Percentiles rank a stretch among this genome's conserved stretches.
phyloP scores from a whole-genome alignment of 2,329 filamentous ascomycete genomes.

The Scytalidium sp. region DNA sequence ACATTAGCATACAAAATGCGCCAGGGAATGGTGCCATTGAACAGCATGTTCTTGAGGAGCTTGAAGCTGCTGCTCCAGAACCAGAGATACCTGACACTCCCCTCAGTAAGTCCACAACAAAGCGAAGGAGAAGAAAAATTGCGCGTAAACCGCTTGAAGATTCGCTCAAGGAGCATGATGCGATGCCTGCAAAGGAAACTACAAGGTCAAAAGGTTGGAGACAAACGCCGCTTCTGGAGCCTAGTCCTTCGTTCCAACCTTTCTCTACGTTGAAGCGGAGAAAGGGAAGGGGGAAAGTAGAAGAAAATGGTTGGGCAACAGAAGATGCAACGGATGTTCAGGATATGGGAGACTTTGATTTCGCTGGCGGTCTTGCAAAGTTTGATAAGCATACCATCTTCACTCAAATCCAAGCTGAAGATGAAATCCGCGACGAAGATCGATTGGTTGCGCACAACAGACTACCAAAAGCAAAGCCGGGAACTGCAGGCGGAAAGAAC shows the following conservation, averaged over 20 bases:
- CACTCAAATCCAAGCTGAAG: conserved; percentile 85
- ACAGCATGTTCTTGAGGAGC: conserved; percentile 19
- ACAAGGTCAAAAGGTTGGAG: conserved; percentile 63
- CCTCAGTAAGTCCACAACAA: conserved; percentile 25
- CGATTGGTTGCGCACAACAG: conserved; percentile 91
- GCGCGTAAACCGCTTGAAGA: conserved; percentile 34
- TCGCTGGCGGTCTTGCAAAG: conserved; percentile 82
- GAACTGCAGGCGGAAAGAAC: conserved; percentile 81
- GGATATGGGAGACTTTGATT: conserved; percentile 93
- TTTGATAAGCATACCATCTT: conserved; percentile 94
- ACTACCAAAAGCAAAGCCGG: conserved; percentile 53
- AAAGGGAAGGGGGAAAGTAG: conserved; percentile 39
- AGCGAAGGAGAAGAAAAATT: conserved; percentile 41
- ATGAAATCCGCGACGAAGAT: conserved; percentile 83
- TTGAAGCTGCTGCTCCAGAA: conserved; percentile 13
- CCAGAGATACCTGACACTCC: conserved; percentile 16
- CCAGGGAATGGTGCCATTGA: conserved; percentile 13
- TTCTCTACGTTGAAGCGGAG: conserved; percentile 59
- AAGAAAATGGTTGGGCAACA: conserved; percentile 86
- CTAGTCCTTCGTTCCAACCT: conserved; percentile 60
- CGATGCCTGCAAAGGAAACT: conserved; percentile 39
- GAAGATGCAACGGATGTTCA: conserved; percentile 94
- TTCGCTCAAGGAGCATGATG: conserved; percentile 31
- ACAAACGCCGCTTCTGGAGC: conserved; percentile 63
- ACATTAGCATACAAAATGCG: conserved; percentile 31